Percentiles rank a stretch among this genome's conserved stretches.
Conservation (phyloP, 768 basidiomycete species). For the Rhodocollybia butyracea region DNA sequence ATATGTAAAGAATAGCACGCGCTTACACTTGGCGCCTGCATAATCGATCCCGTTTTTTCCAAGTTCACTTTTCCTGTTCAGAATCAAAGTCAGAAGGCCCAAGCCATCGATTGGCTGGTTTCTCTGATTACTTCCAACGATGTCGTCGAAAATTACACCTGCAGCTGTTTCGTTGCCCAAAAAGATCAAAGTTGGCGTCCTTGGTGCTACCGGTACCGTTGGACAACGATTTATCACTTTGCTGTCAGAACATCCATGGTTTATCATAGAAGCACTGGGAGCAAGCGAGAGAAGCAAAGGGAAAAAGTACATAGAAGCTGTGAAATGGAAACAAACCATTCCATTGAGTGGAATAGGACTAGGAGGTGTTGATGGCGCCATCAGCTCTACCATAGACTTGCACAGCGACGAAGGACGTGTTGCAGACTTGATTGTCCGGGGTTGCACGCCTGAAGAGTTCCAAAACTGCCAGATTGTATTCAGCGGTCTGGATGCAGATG, state of each 20-base stretch:
- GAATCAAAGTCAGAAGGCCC: not conserved
- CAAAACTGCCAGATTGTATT: conserved; percentile 83
- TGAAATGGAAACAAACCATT: conserved; percentile 84
- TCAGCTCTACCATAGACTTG: conserved; percentile 30
- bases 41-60: not conserved
- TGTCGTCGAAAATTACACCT: conserved; percentile 2
- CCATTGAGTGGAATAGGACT: conserved; percentile 40
- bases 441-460: conserved; percentile 79
- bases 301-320: conserved; percentile 68
- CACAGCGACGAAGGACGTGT: conserved; percentile 28
- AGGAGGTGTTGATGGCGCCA: not conserved
- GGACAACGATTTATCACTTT: conserved; percentile 94
- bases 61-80: not conserved
- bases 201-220: conserved; percentile 92
- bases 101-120: not conserved
- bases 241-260: conserved; percentile 87
- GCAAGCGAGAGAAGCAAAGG: conserved; percentile 88
- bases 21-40: too few relatives aligned
- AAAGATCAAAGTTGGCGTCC: conserved; percentile 56
- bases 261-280: conserved; percentile 80
- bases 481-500: conserved; percentile 94
- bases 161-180: not conserved
- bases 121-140: not conserved
- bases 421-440: conserved; percentile 56
- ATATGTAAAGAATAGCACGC: too few relatives aligned